Percentiles rank a stretch among this genome's conserved stretches.
Conservation (phyloP, 768 basidiomycete species). For the Termitomyces sp. region DNA sequence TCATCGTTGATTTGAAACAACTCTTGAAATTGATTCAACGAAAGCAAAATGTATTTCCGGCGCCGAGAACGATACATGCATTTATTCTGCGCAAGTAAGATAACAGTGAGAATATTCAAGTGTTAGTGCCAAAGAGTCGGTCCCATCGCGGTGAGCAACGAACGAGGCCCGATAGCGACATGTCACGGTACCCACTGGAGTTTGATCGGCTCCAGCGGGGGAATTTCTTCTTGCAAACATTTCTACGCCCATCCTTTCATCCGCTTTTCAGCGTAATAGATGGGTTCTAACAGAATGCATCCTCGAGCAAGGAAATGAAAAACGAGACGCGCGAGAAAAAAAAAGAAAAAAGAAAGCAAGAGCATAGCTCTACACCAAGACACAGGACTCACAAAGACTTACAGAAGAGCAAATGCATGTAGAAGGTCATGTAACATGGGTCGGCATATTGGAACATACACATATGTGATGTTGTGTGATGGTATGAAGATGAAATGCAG, state of each 20-base stretch:
- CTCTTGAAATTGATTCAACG: background rate
- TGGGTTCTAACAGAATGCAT: slow-evolving; percentile 91
- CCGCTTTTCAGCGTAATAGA: slow-evolving; percentile 58
- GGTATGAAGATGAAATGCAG: slow-evolving; percentile 11
- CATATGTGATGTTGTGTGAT: slow-evolving; percentile 4
- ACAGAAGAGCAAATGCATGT: slow-evolving; percentile 5
- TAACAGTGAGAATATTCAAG: slow-evolving; percentile 14
- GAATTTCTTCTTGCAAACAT: slow-evolving; percentile 77
- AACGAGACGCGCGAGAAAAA: slow-evolving; percentile 11
- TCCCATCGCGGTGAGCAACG: slow-evolving; percentile 47
- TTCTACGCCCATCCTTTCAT: slow-evolving; percentile 89
- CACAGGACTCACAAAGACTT: background rate
- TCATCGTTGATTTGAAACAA: background rate
- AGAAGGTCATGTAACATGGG: slow-evolving; percentile 17
- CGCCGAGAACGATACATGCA: background rate
- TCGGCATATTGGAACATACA: slow-evolving; percentile 16
- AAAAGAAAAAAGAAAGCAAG: slow-evolving; percentile 1
- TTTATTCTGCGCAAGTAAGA: background rate
- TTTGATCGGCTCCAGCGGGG: slow-evolving; percentile 55
- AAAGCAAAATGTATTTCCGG: background rate
- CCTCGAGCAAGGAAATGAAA: slow-evolving; percentile 5
- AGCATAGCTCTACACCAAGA: background rate
- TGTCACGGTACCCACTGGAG: slow-evolving; percentile 50
- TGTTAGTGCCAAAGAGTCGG: slow-evolving; percentile 78
- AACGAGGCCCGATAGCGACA: slow-evolving; percentile 79